Evolutionary conservation across 768 basidiomycete species (phyloP), one percentile per base, ranked within the genome.

Genomic region (Calocybe cyanea): DNA sequence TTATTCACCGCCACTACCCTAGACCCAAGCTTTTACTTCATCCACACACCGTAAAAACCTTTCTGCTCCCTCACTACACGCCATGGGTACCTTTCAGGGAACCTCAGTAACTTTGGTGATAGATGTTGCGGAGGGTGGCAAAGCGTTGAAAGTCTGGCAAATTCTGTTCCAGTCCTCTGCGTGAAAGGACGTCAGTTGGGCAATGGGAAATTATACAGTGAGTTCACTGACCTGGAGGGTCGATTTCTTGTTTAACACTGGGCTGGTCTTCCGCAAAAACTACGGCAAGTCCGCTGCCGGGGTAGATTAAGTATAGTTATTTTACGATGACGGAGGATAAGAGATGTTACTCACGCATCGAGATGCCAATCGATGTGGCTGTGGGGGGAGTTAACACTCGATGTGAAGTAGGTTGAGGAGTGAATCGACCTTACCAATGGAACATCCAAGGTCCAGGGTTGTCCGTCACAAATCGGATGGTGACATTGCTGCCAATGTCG

Each of bases 361-460:
- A 69, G 49, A 54, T 70, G 68, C 58, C 63, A 64, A 34, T 70
- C 66, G 31, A 69, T 68, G 49, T 70, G 66, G 44, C 66, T 67
- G 24, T 41, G 3, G 15, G 30, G 40, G 4, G 3, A 14, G 28
- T 44, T 15, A 1, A 31, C 18, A 32, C 8, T 23, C 10, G 24
- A 23, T 28, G 21, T 30, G 5, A 14, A 18, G 15, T 37, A n/a
- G n/a, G n/a, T n/a, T n/a, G n/a, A n/a, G 5, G n/a, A 15, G 31
- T 41, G 24, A 13, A 8, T 13, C 7, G 31, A 30, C 17, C 48
- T 19, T 38, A 64, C 64, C 64, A 76, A 51, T 76, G 75, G 24
- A 75, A 49, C 52, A 76, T 65, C 76, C 80, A 83, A 2, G 76
- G 76, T 9, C 85, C 85, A 3, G 82, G 72, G 60, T 86, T 86